phyloP scores from a whole-genome alignment of 2,329 filamentous ascomycete genomes.

The Aspergillus transmontanensis region DNA sequence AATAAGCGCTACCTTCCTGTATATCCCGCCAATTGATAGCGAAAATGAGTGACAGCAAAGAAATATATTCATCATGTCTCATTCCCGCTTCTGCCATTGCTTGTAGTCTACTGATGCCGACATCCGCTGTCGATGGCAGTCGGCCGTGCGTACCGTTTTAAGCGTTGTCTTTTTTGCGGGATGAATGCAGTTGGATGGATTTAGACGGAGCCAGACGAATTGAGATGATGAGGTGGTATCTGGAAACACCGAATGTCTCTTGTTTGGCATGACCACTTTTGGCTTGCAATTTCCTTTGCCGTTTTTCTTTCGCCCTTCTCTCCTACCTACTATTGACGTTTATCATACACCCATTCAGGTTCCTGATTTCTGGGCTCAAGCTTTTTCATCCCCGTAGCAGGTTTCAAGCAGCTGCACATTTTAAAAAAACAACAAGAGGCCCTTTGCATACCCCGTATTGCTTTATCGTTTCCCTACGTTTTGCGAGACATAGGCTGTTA shows the following conservation, averaged over 20 bases:
- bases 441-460: not conserved
- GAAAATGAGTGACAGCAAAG: slow-evolving; percentile 29
- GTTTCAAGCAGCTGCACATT: slow-evolving; percentile 3
- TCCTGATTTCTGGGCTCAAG: slow-evolving; percentile 8
- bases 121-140: slow-evolving; percentile 22
- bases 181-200: slow-evolving; percentile 9
- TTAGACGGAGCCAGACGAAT: slow-evolving; percentile 3
- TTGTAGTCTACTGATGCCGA: slow-evolving; percentile 31
- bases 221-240: not conserved
- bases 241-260: not conserved
- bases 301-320: not conserved
- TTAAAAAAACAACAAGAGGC: not conserved
- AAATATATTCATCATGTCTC: slow-evolving; percentile 25
- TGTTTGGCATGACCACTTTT: not conserved
- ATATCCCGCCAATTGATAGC: slow-evolving; percentile 33
- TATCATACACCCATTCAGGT: slow-evolving; percentile 6
- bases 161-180: slow-evolving; percentile 10
- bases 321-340: slow-evolving; percentile 9
- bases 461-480: not conserved
- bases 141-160: slow-evolving; percentile 16
- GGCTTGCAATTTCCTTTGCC: not conserved
- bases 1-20: slow-evolving; percentile 57
- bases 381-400: slow-evolving; percentile 15
- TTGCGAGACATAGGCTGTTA: not conserved
- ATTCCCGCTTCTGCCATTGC: slow-evolving; percentile 26